These are phyloP conservation scores for Ustilago tritici DNA, from an alignment of 1,284 basidiomycete genomes.

Conservation along the genomic window DNA sequence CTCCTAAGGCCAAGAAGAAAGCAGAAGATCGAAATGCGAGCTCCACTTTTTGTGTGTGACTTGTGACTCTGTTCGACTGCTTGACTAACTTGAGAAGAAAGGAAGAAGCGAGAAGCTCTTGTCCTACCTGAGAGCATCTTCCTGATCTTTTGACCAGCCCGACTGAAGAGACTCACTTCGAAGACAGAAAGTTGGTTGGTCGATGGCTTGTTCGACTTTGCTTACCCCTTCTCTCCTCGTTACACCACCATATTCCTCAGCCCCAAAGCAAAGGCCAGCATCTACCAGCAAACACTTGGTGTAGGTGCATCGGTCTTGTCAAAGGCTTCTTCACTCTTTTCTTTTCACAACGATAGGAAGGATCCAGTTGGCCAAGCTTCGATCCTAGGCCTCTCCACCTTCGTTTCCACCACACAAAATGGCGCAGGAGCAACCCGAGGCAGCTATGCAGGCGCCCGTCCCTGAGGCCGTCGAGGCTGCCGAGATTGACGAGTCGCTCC, in stretches of 20 bases:
- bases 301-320: slow-evolving; percentile 15
- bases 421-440: slow-evolving; percentile 28
- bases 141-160: slow-evolving; percentile 5
- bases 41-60: slow-evolving; percentile 2
- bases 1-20: slow-evolving; percentile 7
- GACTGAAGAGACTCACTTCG: neutral
- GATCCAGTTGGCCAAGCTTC: neutral
- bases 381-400: neutral
- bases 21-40: slow-evolving; percentile 11
- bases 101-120: neutral
- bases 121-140: neutral
- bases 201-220: neutral
- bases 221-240: no score
- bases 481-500: slow-evolving; percentile 50
- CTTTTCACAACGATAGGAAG: neutral
- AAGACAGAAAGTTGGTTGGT: neutral
- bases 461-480: slow-evolving; percentile 18
- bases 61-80: neutral
- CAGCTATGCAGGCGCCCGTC: slow-evolving; percentile 5
- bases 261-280: slow-evolving; percentile 5
- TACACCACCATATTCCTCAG: slow-evolving; percentile 4
- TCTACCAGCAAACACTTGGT: slow-evolving; percentile 9
- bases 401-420: slow-evolving; percentile 13
- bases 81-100: neutral
- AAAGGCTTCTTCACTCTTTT: slow-evolving; percentile 3